Conservation (phyloP, 768 basidiomycete genomes). For the Psilocybe azurescens region DNA sequence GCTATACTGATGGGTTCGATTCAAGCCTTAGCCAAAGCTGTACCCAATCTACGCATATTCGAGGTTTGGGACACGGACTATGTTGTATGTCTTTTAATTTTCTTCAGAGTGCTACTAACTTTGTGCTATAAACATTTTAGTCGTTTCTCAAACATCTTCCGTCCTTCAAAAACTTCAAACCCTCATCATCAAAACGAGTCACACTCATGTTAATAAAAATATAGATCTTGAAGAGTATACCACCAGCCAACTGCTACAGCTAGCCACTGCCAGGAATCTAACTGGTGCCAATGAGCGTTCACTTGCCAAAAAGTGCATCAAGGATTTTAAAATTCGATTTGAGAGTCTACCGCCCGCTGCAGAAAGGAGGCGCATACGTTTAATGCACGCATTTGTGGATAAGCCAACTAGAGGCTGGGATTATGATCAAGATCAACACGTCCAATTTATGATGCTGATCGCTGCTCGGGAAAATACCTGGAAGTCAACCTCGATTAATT, state of each 20-base stretch:
- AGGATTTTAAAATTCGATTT: background rate
- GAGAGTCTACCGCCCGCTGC: slow-evolving; percentile 1
- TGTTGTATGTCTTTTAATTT: background rate
- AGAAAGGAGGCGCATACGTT: slow-evolving; percentile 7
- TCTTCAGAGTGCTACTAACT: background rate
- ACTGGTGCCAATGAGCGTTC: background rate
- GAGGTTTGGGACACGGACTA: slow-evolving; percentile 9
- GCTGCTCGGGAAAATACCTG: background rate
- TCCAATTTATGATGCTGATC: background rate
- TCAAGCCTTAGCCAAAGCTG: slow-evolving; percentile 19
- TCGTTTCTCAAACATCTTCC: slow-evolving; percentile 8
- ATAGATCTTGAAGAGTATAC: too few relatives aligned
- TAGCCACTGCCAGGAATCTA: background rate
- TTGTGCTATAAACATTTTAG: background rate
- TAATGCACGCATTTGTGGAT: background rate
- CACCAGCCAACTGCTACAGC: too few relatives aligned
- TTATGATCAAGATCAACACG: too few relatives aligned
- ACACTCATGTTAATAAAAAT: background rate
- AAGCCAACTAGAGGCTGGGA: background rate
- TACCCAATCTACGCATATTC: slow-evolving; percentile 22
- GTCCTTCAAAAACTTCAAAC: slow-evolving; percentile 12
- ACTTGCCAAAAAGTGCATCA: slow-evolving; percentile 3
- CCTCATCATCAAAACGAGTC: slow-evolving; percentile 1
- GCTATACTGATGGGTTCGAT: background rate
- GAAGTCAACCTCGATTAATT: slow-evolving; percentile 1